Base-by-base conservation (phyloP, 805 yeast species). In the Pichia nakasei region DNA sequence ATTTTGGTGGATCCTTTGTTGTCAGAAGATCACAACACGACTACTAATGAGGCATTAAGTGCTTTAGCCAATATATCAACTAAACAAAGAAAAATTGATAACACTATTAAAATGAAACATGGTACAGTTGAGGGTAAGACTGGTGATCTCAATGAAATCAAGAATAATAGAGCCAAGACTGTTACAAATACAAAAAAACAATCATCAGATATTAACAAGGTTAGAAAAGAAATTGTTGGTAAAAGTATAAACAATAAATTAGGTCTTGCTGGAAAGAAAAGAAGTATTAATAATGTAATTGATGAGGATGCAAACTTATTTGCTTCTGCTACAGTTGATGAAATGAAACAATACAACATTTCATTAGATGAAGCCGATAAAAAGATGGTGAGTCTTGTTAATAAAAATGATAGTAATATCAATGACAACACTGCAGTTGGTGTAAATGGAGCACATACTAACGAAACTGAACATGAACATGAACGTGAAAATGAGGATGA, bases 241-340 rank as follows among this genome's bases (percentile, higher is more conserved):
- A 9, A 20, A 37, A 34, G 29, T 15, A 15, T 29, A 39, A 24
- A 19, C 35, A 41, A 29, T 29, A 8, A 8, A 21, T n/a, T 2
- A 1, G 3, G 1, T 11, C 24, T 22, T 18, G 31, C 5, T 18
- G 8, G 6, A 22, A 19, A 13, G 31, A 35, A 34, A 13, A n/a
- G n/a, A n/a, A n/a, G n/a, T n/a, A n/a, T n/a, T 17, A 47, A 51
- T 9, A 13, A 20, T 22, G 19, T 29, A 18, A 21, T 18, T 37
- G 42, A 42, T 24, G 35, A 20, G 20, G 55, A 59, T 22, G 61
- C 63, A 13, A 59, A 59, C 32, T 41, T 60, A 41, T 60, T 60
- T 45, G 61, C 49, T 41, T 60, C 57, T 46, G 64, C 61, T 0
- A 58, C 57, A 22, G 62, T 52, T 42, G 60, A 57, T 43, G 61